Percentiles rank a stretch among this genome's conserved stretches.
These are phyloP conservation scores for Colletotrichum sidae DNA, from an alignment of 2,329 filamentous ascomycete genomes.

Conservation along the genomic window DNA sequence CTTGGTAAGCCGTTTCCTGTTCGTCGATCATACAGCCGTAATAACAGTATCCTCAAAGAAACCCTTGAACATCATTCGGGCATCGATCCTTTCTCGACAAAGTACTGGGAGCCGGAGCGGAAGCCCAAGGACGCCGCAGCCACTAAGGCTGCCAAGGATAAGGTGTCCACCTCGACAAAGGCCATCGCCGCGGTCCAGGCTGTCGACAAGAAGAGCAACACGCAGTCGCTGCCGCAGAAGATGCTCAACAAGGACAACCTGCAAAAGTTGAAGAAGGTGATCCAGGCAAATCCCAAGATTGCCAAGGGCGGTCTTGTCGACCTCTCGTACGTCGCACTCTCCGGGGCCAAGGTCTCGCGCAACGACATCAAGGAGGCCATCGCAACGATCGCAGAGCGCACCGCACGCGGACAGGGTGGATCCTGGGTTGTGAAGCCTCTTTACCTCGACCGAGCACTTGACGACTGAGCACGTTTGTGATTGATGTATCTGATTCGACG, in stretches of 20 bases:
- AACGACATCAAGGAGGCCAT: conserved; percentile 37
- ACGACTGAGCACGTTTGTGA: too few species aligned
- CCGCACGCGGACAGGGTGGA: conserved; percentile 18
- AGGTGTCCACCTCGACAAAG: conserved; percentile 44
- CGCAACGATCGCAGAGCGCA: conserved; percentile 24
- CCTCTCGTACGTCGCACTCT: conserved; percentile 34
- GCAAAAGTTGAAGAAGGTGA: conserved; percentile 55
- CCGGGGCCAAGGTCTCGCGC: conserved; percentile 35
- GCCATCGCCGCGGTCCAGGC: conserved; percentile 53
- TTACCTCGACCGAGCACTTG: conserved; percentile 9
- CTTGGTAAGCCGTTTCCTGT: conserved; percentile 64
- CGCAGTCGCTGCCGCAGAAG: conserved; percentile 32
- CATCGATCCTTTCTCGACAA: conserved; percentile 87
- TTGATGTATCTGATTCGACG: conserved; percentile 24
- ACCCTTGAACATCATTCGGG: conserved; percentile 59
- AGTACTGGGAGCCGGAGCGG: conserved; percentile 76
- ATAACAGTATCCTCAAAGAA: conserved; percentile 50
- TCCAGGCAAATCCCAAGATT: conserved; percentile 41
- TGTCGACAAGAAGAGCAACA: conserved; percentile 36
- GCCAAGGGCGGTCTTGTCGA: conserved; percentile 37
- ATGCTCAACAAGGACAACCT: conserved; percentile 45
- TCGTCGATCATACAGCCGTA: conserved; percentile 31
- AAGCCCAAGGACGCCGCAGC: conserved; percentile 41
- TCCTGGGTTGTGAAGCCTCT: conserved; percentile 29
- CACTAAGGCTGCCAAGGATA: conserved; percentile 42